Evolutionary conservation across 768 basidiomycete species (phyloP).

Genomic region (Lactarius vividus): DNA sequence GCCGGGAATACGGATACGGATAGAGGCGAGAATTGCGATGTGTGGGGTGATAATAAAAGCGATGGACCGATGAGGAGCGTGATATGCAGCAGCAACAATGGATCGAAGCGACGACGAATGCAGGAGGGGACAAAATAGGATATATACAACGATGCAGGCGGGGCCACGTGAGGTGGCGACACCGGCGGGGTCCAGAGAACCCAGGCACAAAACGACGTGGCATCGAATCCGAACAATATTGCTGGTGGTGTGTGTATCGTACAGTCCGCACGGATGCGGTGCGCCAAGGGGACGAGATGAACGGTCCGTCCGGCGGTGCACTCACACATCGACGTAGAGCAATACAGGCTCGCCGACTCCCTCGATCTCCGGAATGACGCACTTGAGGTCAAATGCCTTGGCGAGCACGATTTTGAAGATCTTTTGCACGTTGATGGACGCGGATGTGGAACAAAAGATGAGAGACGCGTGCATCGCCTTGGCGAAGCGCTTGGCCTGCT

Average conservation of each 20-base stretch:
- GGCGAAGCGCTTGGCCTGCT: constrained; percentile 98
- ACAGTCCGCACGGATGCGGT: constrained; percentile 12
- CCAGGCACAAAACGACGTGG: constrained; percentile 6
- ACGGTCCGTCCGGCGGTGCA: neutral
- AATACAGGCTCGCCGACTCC: constrained; percentile 94
- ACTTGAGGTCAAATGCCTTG: constrained; percentile 98
- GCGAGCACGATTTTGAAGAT: constrained; percentile 98
- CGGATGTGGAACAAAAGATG: constrained; percentile 98
- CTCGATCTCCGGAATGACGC: constrained; percentile 96
- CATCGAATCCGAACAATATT: constrained; percentile 16
- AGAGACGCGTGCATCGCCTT: constrained; percentile 99
- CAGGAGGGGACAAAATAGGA: constrained; percentile 17
- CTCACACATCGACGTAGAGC: constrained; percentile 84
- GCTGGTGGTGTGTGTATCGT: constrained; percentile 14
- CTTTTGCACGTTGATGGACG: constrained; percentile 99
- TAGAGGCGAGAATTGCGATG: constrained; percentile 20
- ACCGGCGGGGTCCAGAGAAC: neutral
- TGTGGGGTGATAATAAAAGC: constrained; percentile 24
- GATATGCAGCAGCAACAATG: constrained; percentile 29
- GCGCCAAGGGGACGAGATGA: neutral
- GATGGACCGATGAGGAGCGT: constrained; percentile 24
- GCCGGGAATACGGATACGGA: constrained; percentile 25
- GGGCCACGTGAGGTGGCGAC: constrained; percentile 5
- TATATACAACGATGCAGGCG: constrained; percentile 19
- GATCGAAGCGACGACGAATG: constrained; percentile 24